These are phyloP conservation scores for Xylaria nigripes DNA, from an alignment of 495 filamentous ascomycete genomes.

Conservation along the genomic window DNA sequence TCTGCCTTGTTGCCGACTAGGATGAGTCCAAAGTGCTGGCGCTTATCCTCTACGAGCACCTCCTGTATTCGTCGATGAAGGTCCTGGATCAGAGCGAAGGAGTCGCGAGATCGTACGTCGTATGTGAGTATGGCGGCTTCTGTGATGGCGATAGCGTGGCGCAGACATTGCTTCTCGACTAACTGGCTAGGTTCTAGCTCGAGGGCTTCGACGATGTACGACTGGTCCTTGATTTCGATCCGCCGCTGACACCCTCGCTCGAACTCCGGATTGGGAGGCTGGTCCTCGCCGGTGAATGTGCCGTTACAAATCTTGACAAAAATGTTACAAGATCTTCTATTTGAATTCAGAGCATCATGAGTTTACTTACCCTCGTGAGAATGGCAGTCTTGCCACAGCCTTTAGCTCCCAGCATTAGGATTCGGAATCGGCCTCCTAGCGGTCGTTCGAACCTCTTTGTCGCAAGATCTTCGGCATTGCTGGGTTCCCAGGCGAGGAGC, in stretches of 20 bases:
- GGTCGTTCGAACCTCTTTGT: constrained; percentile 10
- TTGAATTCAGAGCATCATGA: not conserved
- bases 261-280: constrained; percentile 20
- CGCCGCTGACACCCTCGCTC: constrained; percentile 28
- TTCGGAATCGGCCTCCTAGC: constrained; percentile 30
- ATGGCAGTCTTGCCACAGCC: constrained; percentile 38
- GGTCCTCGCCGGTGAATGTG: constrained; percentile 17
- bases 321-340: constrained; percentile 1
- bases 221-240: constrained; percentile 21
- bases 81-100: constrained; percentile 22
- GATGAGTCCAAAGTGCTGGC: constrained; percentile 26
- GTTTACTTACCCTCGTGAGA: constrained; percentile 27
- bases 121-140: constrained; percentile 37
- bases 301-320: constrained; percentile 25
- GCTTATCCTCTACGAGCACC: constrained; percentile 7
- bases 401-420: constrained; percentile 35
- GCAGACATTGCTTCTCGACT: constrained; percentile 24
- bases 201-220: constrained; percentile 32
- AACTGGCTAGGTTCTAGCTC: constrained; percentile 33
- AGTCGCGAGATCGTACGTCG: constrained; percentile 26
- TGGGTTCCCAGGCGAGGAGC: constrained; percentile 35
- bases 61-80: constrained; percentile 27
- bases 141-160: constrained; percentile 32
- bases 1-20: constrained; percentile 34
- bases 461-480: constrained; percentile 5